Evolutionary conservation across 441 rosid genomes (phyloP), one percentile per base, ranked within the genome.

Genomic region (Eutrema salsugineum): DNA sequence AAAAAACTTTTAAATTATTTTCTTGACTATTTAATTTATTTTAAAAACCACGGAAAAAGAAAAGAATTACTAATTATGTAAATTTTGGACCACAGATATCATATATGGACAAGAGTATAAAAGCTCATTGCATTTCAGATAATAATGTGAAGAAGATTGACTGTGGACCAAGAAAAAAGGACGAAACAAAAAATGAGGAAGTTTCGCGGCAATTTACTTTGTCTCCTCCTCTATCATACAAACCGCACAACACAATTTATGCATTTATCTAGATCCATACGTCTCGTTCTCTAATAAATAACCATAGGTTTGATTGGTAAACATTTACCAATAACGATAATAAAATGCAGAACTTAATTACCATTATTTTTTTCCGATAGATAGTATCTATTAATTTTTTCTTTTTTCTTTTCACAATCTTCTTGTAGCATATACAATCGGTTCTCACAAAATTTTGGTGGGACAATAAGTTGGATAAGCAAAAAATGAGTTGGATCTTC

Each of bases 131-230:
- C 50, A 30, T 15, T 32, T 32, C 14, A 32, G 17, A 39, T n/a
- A 6, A 22, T 16, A 53, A 50, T 39, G 9, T 27, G 28, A 43
- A 56, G 44, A 55, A 22, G 24, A 22, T 19, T 68, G 19, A 54
- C 22, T 55, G 63, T 66, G 33, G 63, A 57, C 65, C 53, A 42
- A 55, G 38, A 57, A 68, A 44, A 68, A 44, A 69, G 22, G 66
- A 69, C 64, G 47, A 57, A 57, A 69, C 57, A 69, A 44, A 39
- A 39, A 11, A 44, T 15, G 47, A 69, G 35, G 66, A 58, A 60
- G 39, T 15, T 35, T 46, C 66, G 66, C 28, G 73, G 65, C 47
- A 69, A 69, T 46, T 69, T 68, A 65, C 70, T 35, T 50, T 15
- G 70, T 65, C 70, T 22, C 48, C 32, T 8, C 11, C 22, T 47